Conservation (phyloP, 805 yeast genomes). For the Ogataea corticis region DNA sequence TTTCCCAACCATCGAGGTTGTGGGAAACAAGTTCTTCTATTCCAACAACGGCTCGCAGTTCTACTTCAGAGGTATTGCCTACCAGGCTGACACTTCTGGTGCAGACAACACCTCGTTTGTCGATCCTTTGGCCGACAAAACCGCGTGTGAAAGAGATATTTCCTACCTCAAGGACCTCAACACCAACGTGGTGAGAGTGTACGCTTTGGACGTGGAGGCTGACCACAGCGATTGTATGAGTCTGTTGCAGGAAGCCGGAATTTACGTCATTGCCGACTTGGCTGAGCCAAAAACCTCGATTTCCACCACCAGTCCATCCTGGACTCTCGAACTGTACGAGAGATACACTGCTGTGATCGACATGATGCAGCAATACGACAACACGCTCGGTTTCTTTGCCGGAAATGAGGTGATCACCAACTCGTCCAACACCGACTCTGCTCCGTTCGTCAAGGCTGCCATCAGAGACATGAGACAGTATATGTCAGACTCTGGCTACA, state of each 20-base stretch:
- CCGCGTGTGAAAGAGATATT: conserved; percentile 68
- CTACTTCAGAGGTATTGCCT: conserved; percentile 76
- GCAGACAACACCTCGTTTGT: conserved; percentile 48
- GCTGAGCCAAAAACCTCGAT: conserved; percentile 66
- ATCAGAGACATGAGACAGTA: conserved; percentile 74
- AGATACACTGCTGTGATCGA: conserved; percentile 75
- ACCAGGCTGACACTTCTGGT: conserved; percentile 67
- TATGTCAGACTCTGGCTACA: conserved; percentile 58
- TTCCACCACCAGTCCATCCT: conserved; percentile 59
- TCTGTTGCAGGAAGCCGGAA: conserved; percentile 68
- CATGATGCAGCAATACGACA: conserved; percentile 65
- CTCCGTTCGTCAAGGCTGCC: conserved; percentile 83
- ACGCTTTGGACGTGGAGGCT: conserved; percentile 62
- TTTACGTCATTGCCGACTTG: conserved; percentile 78
- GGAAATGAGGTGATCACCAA: conserved; percentile 84
- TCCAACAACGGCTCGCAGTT: conserved; percentile 79
- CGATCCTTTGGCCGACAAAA: conserved; percentile 70
- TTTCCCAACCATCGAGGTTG: conserved; percentile 66
- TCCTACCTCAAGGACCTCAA: conserved; percentile 62
- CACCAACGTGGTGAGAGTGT: conserved; percentile 75
- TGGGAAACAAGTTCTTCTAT: conserved; percentile 77
- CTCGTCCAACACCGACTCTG: conserved; percentile 64
- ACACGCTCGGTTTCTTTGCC: conserved; percentile 79
- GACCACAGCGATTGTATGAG: conserved; percentile 74
- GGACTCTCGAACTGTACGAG: conserved; percentile 61